Evolutionary conservation across 2,329 filamentous ascomycete genomes (phyloP).

Genomic region (Trichophyton schoenleinii): DNA sequence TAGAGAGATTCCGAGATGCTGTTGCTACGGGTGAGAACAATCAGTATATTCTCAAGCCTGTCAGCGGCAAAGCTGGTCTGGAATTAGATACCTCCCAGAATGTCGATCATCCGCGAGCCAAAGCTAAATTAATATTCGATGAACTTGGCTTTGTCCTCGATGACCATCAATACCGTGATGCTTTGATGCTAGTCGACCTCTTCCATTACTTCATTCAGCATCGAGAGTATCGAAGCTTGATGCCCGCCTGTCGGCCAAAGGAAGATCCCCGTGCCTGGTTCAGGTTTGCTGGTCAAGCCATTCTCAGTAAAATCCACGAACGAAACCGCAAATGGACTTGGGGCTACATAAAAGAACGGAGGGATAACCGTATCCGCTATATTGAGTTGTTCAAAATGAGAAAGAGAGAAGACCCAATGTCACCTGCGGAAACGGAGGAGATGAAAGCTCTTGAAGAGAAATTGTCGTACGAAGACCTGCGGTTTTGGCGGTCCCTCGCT

Average conservation of each 20-base stretch:
- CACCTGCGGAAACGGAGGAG: constrained; percentile 57
- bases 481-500: constrained; percentile 92
- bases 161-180: constrained; percentile 93
- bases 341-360: constrained; percentile 84
- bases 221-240: constrained; percentile 88
- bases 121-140: constrained; percentile 83
- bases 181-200: constrained; percentile 91
- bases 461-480: constrained; percentile 81
- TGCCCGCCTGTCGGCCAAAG: constrained; percentile 72
- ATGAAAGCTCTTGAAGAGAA: constrained; percentile 72
- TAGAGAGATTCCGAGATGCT: constrained; percentile 63
- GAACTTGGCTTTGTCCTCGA: constrained; percentile 97
- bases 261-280: constrained; percentile 91
- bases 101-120: constrained; percentile 66
- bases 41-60: constrained; percentile 91
- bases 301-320: constrained; percentile 89
- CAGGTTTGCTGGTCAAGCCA: constrained; percentile 75
- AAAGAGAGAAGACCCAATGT: constrained; percentile 58
- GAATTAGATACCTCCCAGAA: constrained; percentile 90
- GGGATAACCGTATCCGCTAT: constrained; percentile 78
- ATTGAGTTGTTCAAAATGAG: constrained; percentile 95
- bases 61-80: constrained; percentile 87
- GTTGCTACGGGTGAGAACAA: constrained; percentile 67
- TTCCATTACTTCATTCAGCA: constrained; percentile 98
- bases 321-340: constrained; percentile 88